A percentile compares a stretch with the other conserved stretches of the same genome.
These are phyloP conservation scores for Aspergillus flavus DNA, from an alignment of 2,329 filamentous ascomycete genomes.

Conservation along the genomic window DNA sequence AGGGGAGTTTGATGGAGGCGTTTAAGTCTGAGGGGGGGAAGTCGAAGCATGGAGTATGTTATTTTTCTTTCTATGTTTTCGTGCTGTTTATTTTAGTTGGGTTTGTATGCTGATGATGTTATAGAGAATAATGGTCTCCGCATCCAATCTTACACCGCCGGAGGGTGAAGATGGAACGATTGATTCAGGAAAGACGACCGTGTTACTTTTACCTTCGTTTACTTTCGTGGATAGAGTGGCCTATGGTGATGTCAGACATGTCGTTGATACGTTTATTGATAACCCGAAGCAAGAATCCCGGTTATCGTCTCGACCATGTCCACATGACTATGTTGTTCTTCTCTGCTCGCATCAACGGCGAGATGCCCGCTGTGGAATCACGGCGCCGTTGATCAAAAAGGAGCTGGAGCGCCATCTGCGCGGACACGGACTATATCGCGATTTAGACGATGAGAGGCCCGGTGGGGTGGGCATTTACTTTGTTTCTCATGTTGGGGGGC, in stretches of 20 bases:
- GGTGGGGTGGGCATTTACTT: constrained; percentile 90
- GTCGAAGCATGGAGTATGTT: constrained; percentile 67
- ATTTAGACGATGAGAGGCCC: constrained; percentile 77
- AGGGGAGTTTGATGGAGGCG: constrained; percentile 56
- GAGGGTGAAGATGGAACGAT: constrained; percentile 9
- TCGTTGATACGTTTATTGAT: constrained; percentile 70
- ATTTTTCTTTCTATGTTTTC: background rate
- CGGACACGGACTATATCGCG: constrained; percentile 75
- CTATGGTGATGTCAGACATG: constrained; percentile 62
- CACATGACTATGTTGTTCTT: constrained; percentile 79
- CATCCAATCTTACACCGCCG: constrained; percentile 34
- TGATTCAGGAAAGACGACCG: constrained; percentile 58
- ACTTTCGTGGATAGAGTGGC: constrained; percentile 76
- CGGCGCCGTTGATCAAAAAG: constrained; percentile 75
- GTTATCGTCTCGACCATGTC: constrained; percentile 62
- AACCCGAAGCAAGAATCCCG: constrained; percentile 55
- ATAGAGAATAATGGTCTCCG: constrained; percentile 36
- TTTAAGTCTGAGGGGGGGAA: constrained; percentile 52
- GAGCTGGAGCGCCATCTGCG: constrained; percentile 84
- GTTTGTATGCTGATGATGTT: background rate
- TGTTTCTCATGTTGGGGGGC: constrained; percentile 88
- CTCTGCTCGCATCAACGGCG: constrained; percentile 87
- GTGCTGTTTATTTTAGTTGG: no score
- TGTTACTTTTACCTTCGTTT: constrained; percentile 81
- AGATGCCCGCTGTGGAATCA: constrained; percentile 89